Base-by-base conservation (phyloP, 2,329 filamentous ascomycete species). In the Diaporthe vaccinii region DNA sequence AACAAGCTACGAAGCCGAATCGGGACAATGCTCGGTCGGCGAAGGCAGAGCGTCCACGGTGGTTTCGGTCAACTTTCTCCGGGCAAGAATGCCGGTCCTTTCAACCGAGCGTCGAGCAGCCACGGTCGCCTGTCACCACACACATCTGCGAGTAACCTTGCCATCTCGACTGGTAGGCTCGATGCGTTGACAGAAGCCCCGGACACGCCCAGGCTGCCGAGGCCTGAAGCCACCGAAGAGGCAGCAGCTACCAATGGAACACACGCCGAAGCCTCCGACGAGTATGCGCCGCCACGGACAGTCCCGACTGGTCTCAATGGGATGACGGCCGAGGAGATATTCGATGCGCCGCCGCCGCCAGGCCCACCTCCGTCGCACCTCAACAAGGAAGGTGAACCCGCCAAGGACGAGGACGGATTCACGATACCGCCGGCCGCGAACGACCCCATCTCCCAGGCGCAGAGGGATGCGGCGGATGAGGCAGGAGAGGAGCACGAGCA, bases 391-490 rank as follows among this genome's bases (percentile, higher is more conserved):
- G 77, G 78, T 0, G 81, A 85, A 74, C 81, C 88, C 73, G 84
- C 85, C 28, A 94, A 91, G 81, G 95, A 97, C 81, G 86, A 91
- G 0, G 94, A 97, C 78, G 95, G 94, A 9, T 97, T 92, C 81
- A 93, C 89, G 5, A 89, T 96, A n/a, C 94, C 93, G 0, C 88
- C 91, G 0, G 86, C 90, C 1, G 87, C 88, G 79, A 88, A 92
- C 78, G 87, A 93, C 82, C 87, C 91, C 4, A 93, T 96, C 75
- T 93, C 94, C 0, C 91, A 93, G 81, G 94, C 94, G 10, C 90
- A 95, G 82, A 88, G 89, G 58, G 94, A 95, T 81, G 91, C 89
- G 12, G 88, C 88, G 72, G 84, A 84, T 12, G 83, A 82, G 51
- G 76, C 83, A 69, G 70, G 70, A 44, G 86, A 84, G 17, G 91